These are phyloP conservation scores for Trichoderma gamsii DNA, from an alignment of 495 filamentous ascomycete species.

Conservation along the genomic window DNA sequence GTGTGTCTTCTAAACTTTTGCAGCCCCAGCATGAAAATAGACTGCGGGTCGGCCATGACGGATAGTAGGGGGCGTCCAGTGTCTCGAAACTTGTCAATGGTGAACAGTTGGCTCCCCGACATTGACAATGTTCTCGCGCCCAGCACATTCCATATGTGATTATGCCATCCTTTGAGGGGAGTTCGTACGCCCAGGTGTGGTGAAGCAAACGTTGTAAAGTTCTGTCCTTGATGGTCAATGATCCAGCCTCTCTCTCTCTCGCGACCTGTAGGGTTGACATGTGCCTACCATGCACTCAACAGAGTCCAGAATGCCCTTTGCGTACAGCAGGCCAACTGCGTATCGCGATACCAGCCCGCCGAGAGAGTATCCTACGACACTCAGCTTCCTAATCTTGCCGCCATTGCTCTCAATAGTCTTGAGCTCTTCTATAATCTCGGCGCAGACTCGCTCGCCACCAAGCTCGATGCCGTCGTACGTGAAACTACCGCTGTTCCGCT, in stretches of 20 bases:
- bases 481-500: slow-evolving; percentile 73
- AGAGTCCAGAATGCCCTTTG: slow-evolving; percentile 69
- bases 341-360: slow-evolving; percentile 86
- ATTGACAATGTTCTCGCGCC: slow-evolving; percentile 69
- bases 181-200: slow-evolving; percentile 84
- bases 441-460: slow-evolving; percentile 79
- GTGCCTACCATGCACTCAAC: slow-evolving; percentile 65
- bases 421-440: slow-evolving; percentile 81
- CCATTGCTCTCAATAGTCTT: slow-evolving; percentile 58
- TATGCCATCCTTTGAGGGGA: slow-evolving; percentile 60
- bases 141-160: slow-evolving; percentile 71
- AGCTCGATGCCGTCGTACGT: slow-evolving; percentile 95
- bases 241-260: background rate
- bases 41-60: slow-evolving; percentile 74
- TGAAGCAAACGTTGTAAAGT: slow-evolving; percentile 88
- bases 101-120: slow-evolving; percentile 83
- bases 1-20: slow-evolving; percentile 63
- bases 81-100: slow-evolving; percentile 76
- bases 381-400: slow-evolving; percentile 69
- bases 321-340: slow-evolving; percentile 75
- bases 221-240: slow-evolving; percentile 36
- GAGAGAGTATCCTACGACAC: slow-evolving; percentile 82
- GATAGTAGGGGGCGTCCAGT: slow-evolving; percentile 72
- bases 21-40: slow-evolving; percentile 79
- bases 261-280: background rate